phyloP scores from a whole-genome alignment of 768 basidiomycete genomes.

The Tricholomella constricta region DNA sequence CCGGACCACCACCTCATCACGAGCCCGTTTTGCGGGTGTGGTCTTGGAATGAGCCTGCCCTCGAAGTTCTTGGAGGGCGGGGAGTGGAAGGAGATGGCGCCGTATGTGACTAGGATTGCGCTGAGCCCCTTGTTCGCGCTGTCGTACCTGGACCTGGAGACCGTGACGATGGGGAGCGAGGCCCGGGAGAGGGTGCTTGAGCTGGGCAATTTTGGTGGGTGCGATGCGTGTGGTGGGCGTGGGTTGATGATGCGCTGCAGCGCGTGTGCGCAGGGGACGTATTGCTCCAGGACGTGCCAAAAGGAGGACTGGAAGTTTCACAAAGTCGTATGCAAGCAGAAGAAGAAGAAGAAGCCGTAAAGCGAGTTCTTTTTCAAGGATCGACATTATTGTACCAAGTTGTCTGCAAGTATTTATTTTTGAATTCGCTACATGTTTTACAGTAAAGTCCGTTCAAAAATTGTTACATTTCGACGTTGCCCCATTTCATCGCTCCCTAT shows the following conservation, averaged over 20 bases:
- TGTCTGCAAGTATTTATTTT: too few species aligned
- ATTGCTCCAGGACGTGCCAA: slow-evolving; percentile 39
- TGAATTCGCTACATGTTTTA: not conserved
- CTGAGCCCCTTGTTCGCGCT: slow-evolving; percentile 56
- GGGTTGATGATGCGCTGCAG: slow-evolving; percentile 29
- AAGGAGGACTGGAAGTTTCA: slow-evolving; percentile 36
- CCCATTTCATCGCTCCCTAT: too few species aligned
- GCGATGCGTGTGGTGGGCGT: slow-evolving; percentile 28
- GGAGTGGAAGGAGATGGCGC: slow-evolving; percentile 43
- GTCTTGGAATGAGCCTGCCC: slow-evolving; percentile 32
- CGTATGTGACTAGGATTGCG: slow-evolving; percentile 49
- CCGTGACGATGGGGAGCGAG: slow-evolving; percentile 22
- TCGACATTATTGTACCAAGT: too few species aligned
- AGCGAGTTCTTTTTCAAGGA: too few species aligned
- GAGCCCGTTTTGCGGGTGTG: slow-evolving; percentile 55
- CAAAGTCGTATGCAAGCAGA: slow-evolving; percentile 12
- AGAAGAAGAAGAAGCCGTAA: too few species aligned
- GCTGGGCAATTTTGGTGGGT: slow-evolving; percentile 7
- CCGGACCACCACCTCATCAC: slow-evolving; percentile 29
- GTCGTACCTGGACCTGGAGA: slow-evolving; percentile 54
- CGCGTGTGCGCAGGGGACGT: slow-evolving; percentile 30
- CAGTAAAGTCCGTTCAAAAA: not conserved
- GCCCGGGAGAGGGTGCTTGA: not conserved
- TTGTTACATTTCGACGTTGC: not conserved
- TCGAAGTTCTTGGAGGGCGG: slow-evolving; percentile 37